These are phyloP conservation scores for Talaromyces sp. DNA, from an alignment of 2,329 filamentous ascomycete species.

Conservation along the genomic window DNA sequence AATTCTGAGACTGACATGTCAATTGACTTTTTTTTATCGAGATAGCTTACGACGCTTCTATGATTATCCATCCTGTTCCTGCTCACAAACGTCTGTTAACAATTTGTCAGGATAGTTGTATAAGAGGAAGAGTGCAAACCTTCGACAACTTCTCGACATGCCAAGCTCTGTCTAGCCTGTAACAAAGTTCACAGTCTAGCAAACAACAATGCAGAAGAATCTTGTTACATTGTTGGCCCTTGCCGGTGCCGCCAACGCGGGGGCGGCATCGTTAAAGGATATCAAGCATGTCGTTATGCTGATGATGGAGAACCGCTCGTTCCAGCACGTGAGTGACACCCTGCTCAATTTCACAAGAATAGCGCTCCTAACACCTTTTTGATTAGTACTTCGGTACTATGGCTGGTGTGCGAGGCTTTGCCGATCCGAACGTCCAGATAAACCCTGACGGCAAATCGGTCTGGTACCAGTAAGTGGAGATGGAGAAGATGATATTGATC, in stretches of 20 bases:
- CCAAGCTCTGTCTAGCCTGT: neutral
- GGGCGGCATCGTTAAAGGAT: constrained; percentile 46
- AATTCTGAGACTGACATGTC: neutral
- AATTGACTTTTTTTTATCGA: neutral
- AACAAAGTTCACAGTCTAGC: neutral
- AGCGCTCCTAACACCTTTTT: neutral
- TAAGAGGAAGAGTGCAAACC: neutral
- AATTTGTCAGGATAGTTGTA: neutral
- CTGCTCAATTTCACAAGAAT: neutral
- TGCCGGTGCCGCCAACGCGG: constrained; percentile 17
- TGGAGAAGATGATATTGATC: neutral
- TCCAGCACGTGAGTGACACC: constrained; percentile 32
- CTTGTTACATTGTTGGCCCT: constrained; percentile 7
- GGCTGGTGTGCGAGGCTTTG: constrained; percentile 55
- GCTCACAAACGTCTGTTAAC: neutral
- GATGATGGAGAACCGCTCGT: constrained; percentile 52
- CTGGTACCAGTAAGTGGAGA: constrained; percentile 44
- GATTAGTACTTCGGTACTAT: constrained; percentile 55
- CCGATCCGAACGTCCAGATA: constrained; percentile 54
- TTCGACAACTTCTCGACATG: neutral
- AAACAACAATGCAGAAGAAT: constrained; percentile 17
- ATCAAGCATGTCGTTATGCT: constrained; percentile 59
- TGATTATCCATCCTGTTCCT: neutral
- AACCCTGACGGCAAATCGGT: constrained; percentile 45
- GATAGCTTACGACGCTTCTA: neutral